phyloP scores from a whole-genome alignment of 345 rosid species.

The Brassica incana region DNA sequence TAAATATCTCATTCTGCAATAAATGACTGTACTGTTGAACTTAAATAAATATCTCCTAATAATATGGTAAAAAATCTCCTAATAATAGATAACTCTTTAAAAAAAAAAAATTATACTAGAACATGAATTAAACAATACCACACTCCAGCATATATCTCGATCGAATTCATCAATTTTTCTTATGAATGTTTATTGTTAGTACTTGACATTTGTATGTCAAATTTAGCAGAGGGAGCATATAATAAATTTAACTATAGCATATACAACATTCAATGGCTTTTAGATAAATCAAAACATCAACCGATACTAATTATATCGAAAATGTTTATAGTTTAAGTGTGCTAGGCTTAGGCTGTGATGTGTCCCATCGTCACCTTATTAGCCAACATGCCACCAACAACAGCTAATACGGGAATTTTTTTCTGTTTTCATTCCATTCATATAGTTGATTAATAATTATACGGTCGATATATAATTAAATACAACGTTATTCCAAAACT shows the following conservation, averaged over 20 bases:
- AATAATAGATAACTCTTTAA: too few species aligned
- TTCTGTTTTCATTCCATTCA: not conserved
- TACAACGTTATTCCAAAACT: slow-evolving; percentile 8
- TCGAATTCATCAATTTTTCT: not conserved
- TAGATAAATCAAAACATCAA: not conserved
- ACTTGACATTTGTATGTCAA: not conserved
- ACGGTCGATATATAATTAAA: not conserved
- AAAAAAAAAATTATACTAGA: not conserved
- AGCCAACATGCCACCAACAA: slow-evolving; percentile 36
- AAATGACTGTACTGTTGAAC: too few species aligned
- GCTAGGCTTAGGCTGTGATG: slow-evolving; percentile 35
- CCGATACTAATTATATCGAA: not conserved
- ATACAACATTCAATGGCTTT: not conserved
- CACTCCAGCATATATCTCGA: not conserved
- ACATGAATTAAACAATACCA: not conserved
- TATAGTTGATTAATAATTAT: not conserved
- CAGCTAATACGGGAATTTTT: slow-evolving; percentile 19
- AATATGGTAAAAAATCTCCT: too few species aligned
- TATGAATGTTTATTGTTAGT: not conserved
- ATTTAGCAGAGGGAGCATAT: not conserved
- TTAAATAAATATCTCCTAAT: too few species aligned
- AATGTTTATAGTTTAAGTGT: not conserved
- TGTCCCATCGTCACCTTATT: slow-evolving; percentile 32
- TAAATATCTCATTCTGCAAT: too few species aligned
- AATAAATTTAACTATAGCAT: too few species aligned